Evolutionary conservation across 108 stramenopile species (phyloP).

Genomic region (Fragilaria crotonensis): DNA sequence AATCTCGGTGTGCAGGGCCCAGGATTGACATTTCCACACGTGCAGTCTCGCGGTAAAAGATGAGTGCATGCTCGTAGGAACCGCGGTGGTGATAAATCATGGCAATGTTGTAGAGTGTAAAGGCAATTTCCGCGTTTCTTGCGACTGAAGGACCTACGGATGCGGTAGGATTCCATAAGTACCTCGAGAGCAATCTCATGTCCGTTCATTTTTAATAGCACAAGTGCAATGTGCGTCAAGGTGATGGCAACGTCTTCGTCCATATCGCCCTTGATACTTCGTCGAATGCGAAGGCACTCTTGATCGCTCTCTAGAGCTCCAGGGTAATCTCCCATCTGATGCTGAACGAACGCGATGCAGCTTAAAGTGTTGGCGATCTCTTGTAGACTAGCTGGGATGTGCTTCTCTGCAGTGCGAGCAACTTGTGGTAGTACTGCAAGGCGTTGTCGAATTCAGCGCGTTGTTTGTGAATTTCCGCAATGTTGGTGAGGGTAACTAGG

Average conservation of each 20-base stretch:
- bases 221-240: conserved; percentile 38
- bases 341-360: conserved; percentile 41
- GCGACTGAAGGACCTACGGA: conserved; percentile 19
- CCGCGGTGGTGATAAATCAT: conserved; percentile 49
- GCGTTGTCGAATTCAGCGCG: conserved; percentile 31
- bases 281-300: conserved; percentile 43
- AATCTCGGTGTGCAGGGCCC: conserved; percentile 35
- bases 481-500: conserved; percentile 50
- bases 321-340: conserved; percentile 32
- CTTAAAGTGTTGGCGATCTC: conserved; percentile 47
- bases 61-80: conserved; percentile 38
- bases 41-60: conserved; percentile 46
- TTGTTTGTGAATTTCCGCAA: conserved; percentile 55
- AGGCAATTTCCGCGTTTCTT: conserved; percentile 27
- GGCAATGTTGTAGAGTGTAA: conserved; percentile 53
- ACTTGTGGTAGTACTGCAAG: conserved; percentile 31
- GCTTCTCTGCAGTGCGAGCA: conserved; percentile 22
- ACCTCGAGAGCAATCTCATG: conserved; percentile 40
- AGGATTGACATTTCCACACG: conserved; percentile 30
- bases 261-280: conserved; percentile 28
- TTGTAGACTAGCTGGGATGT: conserved; percentile 10
- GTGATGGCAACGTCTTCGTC: conserved; percentile 47
- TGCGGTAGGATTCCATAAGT: conserved; percentile 39
- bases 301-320: conserved; percentile 35
- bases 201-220: conserved; percentile 29